Evolutionary conservation across 2,329 filamentous ascomycete species (phyloP), one percentile per base, ranked within the genome.

Genomic region (Exophiala xenobiotica): DNA sequence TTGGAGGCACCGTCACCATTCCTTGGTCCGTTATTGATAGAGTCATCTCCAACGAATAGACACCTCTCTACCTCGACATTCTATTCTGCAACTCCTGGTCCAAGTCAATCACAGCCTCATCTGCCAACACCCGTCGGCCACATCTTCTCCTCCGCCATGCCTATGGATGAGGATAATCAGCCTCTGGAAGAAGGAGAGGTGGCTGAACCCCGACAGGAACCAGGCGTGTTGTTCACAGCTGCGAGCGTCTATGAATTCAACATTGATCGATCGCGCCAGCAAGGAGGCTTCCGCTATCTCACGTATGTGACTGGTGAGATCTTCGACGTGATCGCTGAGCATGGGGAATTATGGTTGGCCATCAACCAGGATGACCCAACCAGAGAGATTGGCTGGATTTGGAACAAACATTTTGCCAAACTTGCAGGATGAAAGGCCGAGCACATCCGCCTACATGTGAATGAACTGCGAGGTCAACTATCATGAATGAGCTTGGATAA

Each of bases 171-270:
- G 61, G 78, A 76, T 1, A 75, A 79, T 6, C 46, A 49, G 8
- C 14, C 35, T n/a, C 4, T 53, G n/a, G 58, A 59, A 31, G 64
- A 66, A n/a, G 51, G 49, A 33, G 40, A 53, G 11, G 51, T 54
- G 6, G 24, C 59, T 71, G 69, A 57, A 59, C 49, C 64, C 8
- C 59, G 63, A 8, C 61, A 66, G 31, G 76, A 68, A 39, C 75
- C 74, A 46, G 87, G 85, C 50, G 82, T 96, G 6, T 75, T 97
- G 39, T 99, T 95, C 78, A 78, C 96, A 14, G 93, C 91, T 11
- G 93, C 92, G 16, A 95, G 89, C 62, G 79, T 97, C 24, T 97
- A 96, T 66, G 91, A 97, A 68, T 99, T 97, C 74, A 95, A 96
- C 64, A 97, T 97, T 65, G 88, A 92, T 65, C 89, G 88, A 19